Evolutionary conservation across 2,329 filamentous ascomycete genomes (phyloP), one percentile per base, ranked within the genome.

Genomic region (Rhynchosporium graminicola): DNA sequence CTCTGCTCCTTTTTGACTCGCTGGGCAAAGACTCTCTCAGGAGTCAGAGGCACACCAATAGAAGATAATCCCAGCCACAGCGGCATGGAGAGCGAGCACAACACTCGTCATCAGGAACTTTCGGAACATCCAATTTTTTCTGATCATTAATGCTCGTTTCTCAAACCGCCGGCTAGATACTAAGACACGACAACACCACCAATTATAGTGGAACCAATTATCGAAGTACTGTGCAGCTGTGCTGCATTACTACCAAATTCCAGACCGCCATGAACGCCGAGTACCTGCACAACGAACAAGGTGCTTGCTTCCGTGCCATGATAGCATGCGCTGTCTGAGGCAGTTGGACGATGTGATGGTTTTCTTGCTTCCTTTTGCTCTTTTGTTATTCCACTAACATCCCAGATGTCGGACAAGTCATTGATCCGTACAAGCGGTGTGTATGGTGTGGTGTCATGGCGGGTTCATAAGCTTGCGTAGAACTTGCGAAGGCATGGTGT

Each of bases 391-490:
- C 61, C 51, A 57, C 43, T 50, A 40, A 55, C 55, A 26, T 52
- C 31, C 43, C 31, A 13, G 20, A 20, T 13, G 46, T 42, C 46
- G 33, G 59, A 52, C 52, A 48, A 15, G 55, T 15, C 15, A 36
- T 42, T n/a, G 42, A 33, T 40, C 58, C 50, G 50, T 52, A 20
- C 58, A 40, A 28, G 20, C 20, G 20, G 20, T 20, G 20, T 20
- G 20, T 20, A 20, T 20, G 20, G 20, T 20, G 20, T 38, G 40
- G 50, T 42, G 52, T 48, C 33, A 48, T 36, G 29, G 31, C 45
- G 42, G 57, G 51, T 56, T 57, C 58, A 48, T 58, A 60, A 62
- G 57, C 50, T 57, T 60, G 57, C 51, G 60, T 52, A 55, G 26
- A 15, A 55, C 40, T 31, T 45, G 48, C 20, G 1, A 20, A 57